Base-by-base conservation (phyloP, 2,329 filamentous ascomycete genomes). In the Chaetomium globosum region DNA sequence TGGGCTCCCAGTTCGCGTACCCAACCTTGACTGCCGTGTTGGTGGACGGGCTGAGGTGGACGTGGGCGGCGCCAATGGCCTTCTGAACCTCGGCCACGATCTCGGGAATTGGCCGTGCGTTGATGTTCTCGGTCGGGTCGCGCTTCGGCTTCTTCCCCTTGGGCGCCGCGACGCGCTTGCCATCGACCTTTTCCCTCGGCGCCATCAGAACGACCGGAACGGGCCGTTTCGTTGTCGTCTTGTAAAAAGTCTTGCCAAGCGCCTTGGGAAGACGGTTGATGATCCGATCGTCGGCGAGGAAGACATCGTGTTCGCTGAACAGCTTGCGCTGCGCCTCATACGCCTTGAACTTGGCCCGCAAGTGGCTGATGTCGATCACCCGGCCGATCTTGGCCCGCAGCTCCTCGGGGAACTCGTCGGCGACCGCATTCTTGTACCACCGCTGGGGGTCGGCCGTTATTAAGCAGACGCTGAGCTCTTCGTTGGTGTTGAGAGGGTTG, bases 241-340 rank as follows among this genome's bases (percentile, higher is more conserved):
- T 90, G 85, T 95, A 98, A 78, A 99, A 98, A 1, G 89, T 89
- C 81, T 97, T 98, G 72, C 94, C 95, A 13, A 99, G 87, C 2
- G 88, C 82, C 69, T 86, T 85, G 64, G 93, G 92, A 66, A 98
- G 83, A 31, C 83, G 80, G 75, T 85, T 88, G 74, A 89, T 82
- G 72, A 99, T 90, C 57, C 95, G 85, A 74, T 97, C 91, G 76
- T 99, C 95, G 60, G 91, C 94, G 64, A 99, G 84, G 81, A 99
- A 98, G 64, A 98, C 81, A 76, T 98, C 95, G 78, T 97, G 92
- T 77, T 97, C 92, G 53, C 87, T 82, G 68, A 89, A 85, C 43
- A 99, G 85, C 77, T 95, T 92, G 69, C 95, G 85, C 78, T 91
- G 88, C 61, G 87, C 87, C 81, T 99, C 95, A 79, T 92, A 99